Conservation (phyloP, 1,284 basidiomycete species). For the Volvariella surrecta region DNA sequence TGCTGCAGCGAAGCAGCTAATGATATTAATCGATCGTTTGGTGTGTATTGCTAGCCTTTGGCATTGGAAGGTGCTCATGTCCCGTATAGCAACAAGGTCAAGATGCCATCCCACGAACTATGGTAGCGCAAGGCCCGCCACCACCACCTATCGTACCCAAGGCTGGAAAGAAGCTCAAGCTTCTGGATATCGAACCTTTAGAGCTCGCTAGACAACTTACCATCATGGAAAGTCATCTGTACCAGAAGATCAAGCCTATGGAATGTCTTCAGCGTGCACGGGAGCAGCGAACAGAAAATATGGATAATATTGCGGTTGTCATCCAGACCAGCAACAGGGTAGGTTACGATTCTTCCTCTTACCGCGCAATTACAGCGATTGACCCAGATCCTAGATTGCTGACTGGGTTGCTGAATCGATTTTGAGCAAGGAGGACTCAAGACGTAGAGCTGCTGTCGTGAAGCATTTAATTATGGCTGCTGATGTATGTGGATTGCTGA, state of each 20-base stretch:
- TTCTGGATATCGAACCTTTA: conserved; percentile 84
- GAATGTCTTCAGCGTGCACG: conserved; percentile 84
- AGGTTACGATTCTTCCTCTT: conserved; percentile 14
- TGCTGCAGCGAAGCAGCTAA: conserved; percentile 66
- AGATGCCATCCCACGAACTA: conserved; percentile 39
- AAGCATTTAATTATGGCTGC: conserved; percentile 94
- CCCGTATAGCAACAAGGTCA: conserved; percentile 45
- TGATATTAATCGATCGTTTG: conserved; percentile 66
- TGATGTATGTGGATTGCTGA: conserved; percentile 57
- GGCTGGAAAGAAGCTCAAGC: conserved; percentile 67
- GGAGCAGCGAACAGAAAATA: conserved; percentile 64
- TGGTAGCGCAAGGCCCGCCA: conserved; percentile 46
- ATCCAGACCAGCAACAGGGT: conserved; percentile 92
- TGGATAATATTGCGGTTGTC: conserved; percentile 82
- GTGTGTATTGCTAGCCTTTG: conserved; percentile 35
- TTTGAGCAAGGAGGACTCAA: conserved; percentile 78
- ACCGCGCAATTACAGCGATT: background rate
- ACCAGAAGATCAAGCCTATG: conserved; percentile 83
- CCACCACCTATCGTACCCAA: conserved; percentile 78
- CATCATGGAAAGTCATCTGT: conserved; percentile 84
- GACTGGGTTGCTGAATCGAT: conserved; percentile 95
- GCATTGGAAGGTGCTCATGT: background rate
- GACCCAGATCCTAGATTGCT: conserved; percentile 51
- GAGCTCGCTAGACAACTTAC: conserved; percentile 95
- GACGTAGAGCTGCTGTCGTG: conserved; percentile 72